Evolutionary conservation across 2,329 filamentous ascomycete species (phyloP).

Genomic region (Venturia pyrina): DNA sequence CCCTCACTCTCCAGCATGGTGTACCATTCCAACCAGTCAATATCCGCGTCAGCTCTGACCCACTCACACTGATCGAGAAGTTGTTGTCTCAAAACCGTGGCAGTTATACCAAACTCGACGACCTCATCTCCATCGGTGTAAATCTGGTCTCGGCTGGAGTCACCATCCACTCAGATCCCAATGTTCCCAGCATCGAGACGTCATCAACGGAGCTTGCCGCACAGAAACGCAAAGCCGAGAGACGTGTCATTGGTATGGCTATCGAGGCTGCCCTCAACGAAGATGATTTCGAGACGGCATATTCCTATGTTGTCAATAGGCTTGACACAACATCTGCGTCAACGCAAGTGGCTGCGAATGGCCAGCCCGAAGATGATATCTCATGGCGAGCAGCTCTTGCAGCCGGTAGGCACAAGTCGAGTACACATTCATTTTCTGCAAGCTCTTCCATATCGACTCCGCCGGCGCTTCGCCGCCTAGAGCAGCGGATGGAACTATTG

Average conservation of each 20-base stretch:
- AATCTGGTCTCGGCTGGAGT: conserved; percentile 56
- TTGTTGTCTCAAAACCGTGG: conserved; percentile 66
- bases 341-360: conserved; percentile 16
- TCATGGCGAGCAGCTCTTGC: conserved; percentile 71
- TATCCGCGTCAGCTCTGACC: conserved; percentile 66
- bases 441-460: conserved; percentile 21
- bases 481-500: conserved; percentile 73
- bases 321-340: conserved; percentile 34
- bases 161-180: conserved; percentile 21
- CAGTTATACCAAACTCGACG: conserved; percentile 65
- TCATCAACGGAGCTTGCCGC: conserved; percentile 18
- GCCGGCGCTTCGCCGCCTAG: conserved; percentile 55
- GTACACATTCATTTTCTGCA: conserved; percentile 28
- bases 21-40: conserved; percentile 72
- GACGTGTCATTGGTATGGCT: conserved; percentile 68
- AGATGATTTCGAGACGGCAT: conserved; percentile 77
- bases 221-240: conserved; percentile 41
- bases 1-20: conserved; percentile 66
- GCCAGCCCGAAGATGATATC: conserved; percentile 38
- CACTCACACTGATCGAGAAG: conserved; percentile 61
- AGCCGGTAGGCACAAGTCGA: conserved; percentile 59
- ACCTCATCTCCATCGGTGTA: conserved; percentile 58
- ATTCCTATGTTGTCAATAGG: conserved; percentile 69
- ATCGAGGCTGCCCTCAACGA: conserved; percentile 66
- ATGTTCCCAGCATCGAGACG: conserved; percentile 19